These are phyloP conservation scores for Volvox reticuliferus DNA, from an alignment of 139 green algal species.

Conservation along the genomic window DNA sequence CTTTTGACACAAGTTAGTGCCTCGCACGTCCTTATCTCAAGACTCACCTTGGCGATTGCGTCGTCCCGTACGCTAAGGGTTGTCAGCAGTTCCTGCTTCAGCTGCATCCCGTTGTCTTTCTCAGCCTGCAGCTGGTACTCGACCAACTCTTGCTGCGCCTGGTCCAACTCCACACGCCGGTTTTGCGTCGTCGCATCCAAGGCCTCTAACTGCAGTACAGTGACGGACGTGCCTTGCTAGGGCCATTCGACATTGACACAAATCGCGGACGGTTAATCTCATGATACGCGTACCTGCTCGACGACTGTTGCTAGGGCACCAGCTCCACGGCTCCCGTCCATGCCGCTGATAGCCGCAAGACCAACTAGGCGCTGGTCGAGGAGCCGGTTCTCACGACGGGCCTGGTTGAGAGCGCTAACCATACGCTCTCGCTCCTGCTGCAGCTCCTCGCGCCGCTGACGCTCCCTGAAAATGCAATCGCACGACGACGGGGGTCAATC, in stretches of 20 bases:
- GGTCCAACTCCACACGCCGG: neutral
- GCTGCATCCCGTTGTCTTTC: neutral
- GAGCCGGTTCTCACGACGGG: neutral
- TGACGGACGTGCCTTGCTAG: neutral
- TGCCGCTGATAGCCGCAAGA: conserved; percentile 15
- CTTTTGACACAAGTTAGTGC: too few relatives aligned
- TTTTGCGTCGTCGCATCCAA: neutral
- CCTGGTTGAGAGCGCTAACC: neutral
- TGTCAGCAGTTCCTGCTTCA: neutral
- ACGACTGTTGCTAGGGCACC: neutral
- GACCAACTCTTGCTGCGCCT: neutral
- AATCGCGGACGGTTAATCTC: too few relatives aligned
- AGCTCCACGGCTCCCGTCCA: neutral
- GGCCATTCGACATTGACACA: too few relatives aligned
- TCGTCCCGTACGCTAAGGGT: neutral
- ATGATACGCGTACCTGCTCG: neutral
- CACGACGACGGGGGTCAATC: too few relatives aligned
- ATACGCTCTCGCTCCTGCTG: conserved; percentile 32
- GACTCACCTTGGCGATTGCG: neutral
- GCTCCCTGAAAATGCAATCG: neutral
- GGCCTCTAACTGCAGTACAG: conserved; percentile 1
- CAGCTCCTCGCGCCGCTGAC: neutral
- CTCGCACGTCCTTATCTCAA: too few relatives aligned
- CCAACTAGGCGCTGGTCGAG: conserved; percentile 43
- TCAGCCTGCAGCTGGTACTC: neutral